These are phyloP conservation scores for Tulasnella calospora DNA, from an alignment of 768 basidiomycete species.

Conservation along the genomic window DNA sequence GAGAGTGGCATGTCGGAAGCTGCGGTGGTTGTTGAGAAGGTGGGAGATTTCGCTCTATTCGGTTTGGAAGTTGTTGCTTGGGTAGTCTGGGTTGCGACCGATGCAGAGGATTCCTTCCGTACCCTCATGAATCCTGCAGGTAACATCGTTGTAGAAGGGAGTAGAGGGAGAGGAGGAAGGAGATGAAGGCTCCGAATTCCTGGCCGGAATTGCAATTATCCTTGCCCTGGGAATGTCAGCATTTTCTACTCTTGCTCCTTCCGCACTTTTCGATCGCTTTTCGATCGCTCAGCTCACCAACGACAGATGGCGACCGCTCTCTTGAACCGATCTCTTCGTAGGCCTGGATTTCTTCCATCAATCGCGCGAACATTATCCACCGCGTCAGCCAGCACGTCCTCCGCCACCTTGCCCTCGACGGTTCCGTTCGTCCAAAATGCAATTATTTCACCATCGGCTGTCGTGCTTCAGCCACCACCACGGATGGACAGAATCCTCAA, in stretches of 20 bases:
- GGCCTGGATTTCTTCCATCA: background rate
- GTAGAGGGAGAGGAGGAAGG: background rate
- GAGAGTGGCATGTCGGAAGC: conserved; percentile 43
- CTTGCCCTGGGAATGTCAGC: background rate
- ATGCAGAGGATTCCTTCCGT: background rate
- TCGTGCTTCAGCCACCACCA: conserved; percentile 37
- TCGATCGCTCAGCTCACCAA: background rate
- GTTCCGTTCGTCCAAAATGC: conserved; percentile 76
- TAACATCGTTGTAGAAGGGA: conserved; percentile 3
- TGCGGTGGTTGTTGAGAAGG: conserved; percentile 76
- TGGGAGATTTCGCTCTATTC: conserved; percentile 50
- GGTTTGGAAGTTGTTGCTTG: background rate
- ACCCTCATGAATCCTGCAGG: conserved; percentile 5
- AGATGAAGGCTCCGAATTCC: background rate
- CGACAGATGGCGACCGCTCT: background rate
- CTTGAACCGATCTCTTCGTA: background rate
- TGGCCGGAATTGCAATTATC: conserved; percentile 6
- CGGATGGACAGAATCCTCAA: conserved; percentile 40
- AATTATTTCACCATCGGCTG: conserved; percentile 42
- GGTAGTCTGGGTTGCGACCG: background rate
- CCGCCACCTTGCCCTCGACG: background rate
- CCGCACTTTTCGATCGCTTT: conserved; percentile 8
- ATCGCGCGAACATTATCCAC: background rate
- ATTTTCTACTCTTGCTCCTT: conserved; percentile 6
- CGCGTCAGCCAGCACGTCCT: background rate